Percentiles rank a stretch among this genome's conserved stretches.
These are phyloP conservation scores for Phytophthora nicotianae DNA, from an alignment of 352 stramenopile genomes.

Conservation along the genomic window DNA sequence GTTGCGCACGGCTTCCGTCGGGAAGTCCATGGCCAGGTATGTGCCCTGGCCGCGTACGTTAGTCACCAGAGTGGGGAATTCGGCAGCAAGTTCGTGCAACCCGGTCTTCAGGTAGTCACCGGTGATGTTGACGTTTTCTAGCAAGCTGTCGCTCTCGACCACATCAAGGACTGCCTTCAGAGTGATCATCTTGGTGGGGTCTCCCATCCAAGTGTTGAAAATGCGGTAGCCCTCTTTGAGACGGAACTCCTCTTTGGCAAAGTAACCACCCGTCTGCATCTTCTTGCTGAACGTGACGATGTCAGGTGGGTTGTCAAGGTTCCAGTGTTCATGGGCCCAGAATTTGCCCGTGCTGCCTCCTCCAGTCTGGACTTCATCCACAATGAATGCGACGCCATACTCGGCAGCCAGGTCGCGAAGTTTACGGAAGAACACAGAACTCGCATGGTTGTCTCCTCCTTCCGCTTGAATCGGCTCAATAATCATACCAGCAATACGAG, in stretches of 20 bases:
- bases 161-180: slow-evolving; percentile 77
- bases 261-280: slow-evolving; percentile 85
- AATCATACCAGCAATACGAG: slow-evolving; percentile 76
- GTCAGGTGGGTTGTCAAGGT: slow-evolving; percentile 73
- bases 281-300: slow-evolving; percentile 90
- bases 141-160: slow-evolving; percentile 57
- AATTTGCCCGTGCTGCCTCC: slow-evolving; percentile 85
- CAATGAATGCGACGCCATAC: slow-evolving; percentile 79
- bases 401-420: slow-evolving; percentile 62
- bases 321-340: slow-evolving; percentile 87
- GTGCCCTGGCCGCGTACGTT: slow-evolving; percentile 83
- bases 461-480: slow-evolving; percentile 86
- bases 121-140: slow-evolving; percentile 79
- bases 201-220: slow-evolving; percentile 91
- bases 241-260: slow-evolving; percentile 77
- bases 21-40: slow-evolving; percentile 82
- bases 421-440: slow-evolving; percentile 65
- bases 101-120: slow-evolving; percentile 69
- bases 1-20: slow-evolving; percentile 65
- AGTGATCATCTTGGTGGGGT: slow-evolving; percentile 86
- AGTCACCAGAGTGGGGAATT: slow-evolving; percentile 65
- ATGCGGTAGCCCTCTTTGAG: slow-evolving; percentile 77
- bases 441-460: slow-evolving; percentile 82
- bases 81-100: slow-evolving; percentile 44
- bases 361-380: slow-evolving; percentile 87